Evolutionary conservation across 1,139 yeast genomes (phyloP).

Genomic region (Meyerozyma athensensis): DNA sequence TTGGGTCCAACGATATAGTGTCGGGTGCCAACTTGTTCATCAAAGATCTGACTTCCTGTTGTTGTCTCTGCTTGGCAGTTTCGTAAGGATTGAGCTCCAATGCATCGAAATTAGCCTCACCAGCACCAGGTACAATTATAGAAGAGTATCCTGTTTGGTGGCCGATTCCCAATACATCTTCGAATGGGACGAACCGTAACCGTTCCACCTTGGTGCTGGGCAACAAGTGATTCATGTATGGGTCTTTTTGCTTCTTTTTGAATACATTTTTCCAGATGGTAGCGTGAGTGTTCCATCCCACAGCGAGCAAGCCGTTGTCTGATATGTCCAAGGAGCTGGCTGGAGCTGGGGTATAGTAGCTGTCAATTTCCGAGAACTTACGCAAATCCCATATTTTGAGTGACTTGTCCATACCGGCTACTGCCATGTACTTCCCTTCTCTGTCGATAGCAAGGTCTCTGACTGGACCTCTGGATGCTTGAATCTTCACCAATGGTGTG

Average conservation of each 20-base stretch:
- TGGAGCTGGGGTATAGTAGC: slow-evolving; percentile 79
- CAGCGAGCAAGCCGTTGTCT: slow-evolving; percentile 81
- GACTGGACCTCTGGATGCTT: slow-evolving; percentile 81
- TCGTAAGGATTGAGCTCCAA: slow-evolving; percentile 91
- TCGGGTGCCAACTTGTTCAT: slow-evolving; percentile 90
- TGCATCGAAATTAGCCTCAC: slow-evolving; percentile 97
- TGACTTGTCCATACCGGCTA: slow-evolving; percentile 81
- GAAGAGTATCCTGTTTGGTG: slow-evolving; percentile 75
- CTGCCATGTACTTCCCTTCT: slow-evolving; percentile 93
- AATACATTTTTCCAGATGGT: slow-evolving; percentile 81
- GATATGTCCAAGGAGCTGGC: slow-evolving; percentile 77
- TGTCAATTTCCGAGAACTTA: slow-evolving; percentile 69
- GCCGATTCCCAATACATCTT: slow-evolving; percentile 90
- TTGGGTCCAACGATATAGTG: slow-evolving; percentile 88
- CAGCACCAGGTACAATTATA: slow-evolving; percentile 89
- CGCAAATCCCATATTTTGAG: slow-evolving; percentile 94
- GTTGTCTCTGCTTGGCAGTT: slow-evolving; percentile 89
- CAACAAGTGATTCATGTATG: slow-evolving; percentile 87
- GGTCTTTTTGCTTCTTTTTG: slow-evolving; percentile 60
- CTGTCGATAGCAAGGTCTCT: slow-evolving; percentile 83
- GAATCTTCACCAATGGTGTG: slow-evolving; percentile 78
- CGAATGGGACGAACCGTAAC: slow-evolving; percentile 83
- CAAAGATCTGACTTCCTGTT: slow-evolving; percentile 80
- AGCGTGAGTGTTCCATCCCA: slow-evolving; percentile 93
- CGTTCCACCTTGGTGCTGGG: slow-evolving; percentile 73